Base-by-base conservation (phyloP, 805 yeast species). In the Cyberlindnera mrakii region DNA sequence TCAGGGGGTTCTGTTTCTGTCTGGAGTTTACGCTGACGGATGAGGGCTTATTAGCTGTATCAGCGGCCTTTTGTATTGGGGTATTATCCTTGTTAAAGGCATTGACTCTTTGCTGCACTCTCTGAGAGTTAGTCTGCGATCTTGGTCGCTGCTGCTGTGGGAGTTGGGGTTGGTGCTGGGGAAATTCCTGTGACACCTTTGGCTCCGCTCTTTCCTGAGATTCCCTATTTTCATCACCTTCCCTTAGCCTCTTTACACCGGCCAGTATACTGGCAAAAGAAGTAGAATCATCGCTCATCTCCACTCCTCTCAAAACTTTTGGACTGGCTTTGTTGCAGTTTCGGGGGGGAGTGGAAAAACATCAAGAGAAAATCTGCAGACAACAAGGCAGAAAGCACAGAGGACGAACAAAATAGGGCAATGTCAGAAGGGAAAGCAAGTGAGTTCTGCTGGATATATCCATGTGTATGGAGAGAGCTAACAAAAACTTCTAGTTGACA, bases 1-100 rank as follows among this genome's bases (percentile, higher is more conserved):
- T 62, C 33, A 85, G 58, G 6, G 91, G 91, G 55, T 85, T 85
- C 1, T 86, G 90, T 39, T 74, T 77, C 57, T 85, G 93, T 0
- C 82, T 71, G 33, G 77, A 75, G 34, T 80, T 75, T 5, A 84
- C 85, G 34, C 74, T 71, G 0, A 81, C 69, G 3, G 74, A 62
- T 16, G 61, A 42, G 2, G 55, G 55, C 20, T 53, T 53, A 11
- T 48, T 39, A 7, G 32, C 30, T 17, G 33, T 32, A 8, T 33
- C 52, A 43, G 34, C 51, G 44, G 6, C 50, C 46, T 32, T 34
- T 11, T n/a, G 42, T 10, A 35, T 37, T 19, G 33, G 27, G n/a
- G 53, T 37, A 18, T 51, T 41, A 30, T 48, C 55, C 38, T 49
- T 54, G 27, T 45, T 50, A 42, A 53, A 56, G 13, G 60, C 55